Percentiles rank a stretch among this genome's conserved stretches.
These are phyloP conservation scores for Metschnikowia corniflorae DNA, from an alignment of 805 yeast species.

Conservation along the genomic window DNA sequence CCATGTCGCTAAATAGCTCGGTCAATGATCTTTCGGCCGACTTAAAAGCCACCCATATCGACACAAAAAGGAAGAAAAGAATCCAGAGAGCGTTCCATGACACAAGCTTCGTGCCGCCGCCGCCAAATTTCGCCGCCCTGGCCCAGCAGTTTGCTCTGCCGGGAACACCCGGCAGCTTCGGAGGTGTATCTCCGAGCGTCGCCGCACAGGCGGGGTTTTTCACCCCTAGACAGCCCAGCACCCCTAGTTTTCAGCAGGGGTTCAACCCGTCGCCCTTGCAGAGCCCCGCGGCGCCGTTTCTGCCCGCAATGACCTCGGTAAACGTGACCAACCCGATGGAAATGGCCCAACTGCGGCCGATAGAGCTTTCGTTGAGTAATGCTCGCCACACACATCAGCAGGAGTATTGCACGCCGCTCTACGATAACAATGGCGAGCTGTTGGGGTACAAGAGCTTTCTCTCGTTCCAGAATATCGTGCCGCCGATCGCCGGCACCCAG, in stretches of 20 bases:
- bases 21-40: constrained; percentile 14
- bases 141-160: constrained; percentile 5
- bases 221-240: constrained; percentile 6
- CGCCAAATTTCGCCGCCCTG: constrained; percentile 2
- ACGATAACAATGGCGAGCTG: constrained; percentile 8
- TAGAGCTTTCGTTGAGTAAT: constrained; percentile 11
- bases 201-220: constrained; percentile 2
- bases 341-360: constrained; percentile 7
- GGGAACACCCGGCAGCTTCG: background rate
- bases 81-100: constrained; percentile 18
- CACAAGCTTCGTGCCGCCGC: constrained; percentile 7
- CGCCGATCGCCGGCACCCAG: constrained; percentile 79
- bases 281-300: background rate
- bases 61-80: constrained; percentile 13
- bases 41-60: constrained; percentile 11
- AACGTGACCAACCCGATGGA: constrained; percentile 12
- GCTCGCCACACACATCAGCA: constrained; percentile 13
- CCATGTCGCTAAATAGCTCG: constrained; percentile 8
- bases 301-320: constrained; percentile 1
- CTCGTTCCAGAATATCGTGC: constrained; percentile 73
- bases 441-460: constrained; percentile 44
- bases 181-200: constrained; percentile 1
- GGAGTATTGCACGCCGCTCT: constrained; percentile 15
- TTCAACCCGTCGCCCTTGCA: background rate
- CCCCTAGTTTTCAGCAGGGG: constrained; percentile 5